Percentiles rank a stretch among this genome's conserved stretches.
Evolutionary conservation across 169 alveolate genomes (phyloP).

Genomic region (Plasmodium yoelii): DNA sequence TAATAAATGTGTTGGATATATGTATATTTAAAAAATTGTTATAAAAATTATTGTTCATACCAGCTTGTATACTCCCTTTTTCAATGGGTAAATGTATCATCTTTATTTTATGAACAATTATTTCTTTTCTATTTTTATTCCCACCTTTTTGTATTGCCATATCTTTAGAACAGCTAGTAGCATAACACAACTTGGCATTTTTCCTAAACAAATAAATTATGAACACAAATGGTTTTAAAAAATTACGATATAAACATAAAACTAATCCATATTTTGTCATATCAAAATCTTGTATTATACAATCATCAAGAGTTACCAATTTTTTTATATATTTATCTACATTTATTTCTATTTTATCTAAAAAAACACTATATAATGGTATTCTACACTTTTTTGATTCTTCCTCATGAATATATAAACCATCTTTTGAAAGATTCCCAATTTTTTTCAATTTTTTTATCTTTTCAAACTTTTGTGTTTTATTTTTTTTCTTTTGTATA

Average conservation of each 20-base stretch:
- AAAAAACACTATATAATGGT: not conserved
- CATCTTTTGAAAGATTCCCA: not conserved
- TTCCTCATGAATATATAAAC: not conserved
- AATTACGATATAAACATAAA: slow-evolving; percentile 22
- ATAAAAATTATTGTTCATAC: slow-evolving; percentile 27
- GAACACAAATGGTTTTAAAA: slow-evolving; percentile 30
- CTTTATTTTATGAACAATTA: slow-evolving; percentile 8
- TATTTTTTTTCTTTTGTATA: not conserved
- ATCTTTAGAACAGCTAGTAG: not conserved
- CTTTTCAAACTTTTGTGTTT: not conserved
- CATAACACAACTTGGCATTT: not conserved
- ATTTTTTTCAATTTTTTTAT: not conserved
- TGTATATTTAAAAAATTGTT: slow-evolving; percentile 5
- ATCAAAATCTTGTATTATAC: slow-evolving; percentile 45
- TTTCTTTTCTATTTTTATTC: not conserved
- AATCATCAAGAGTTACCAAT: slow-evolving; percentile 18
- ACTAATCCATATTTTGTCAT: slow-evolving; percentile 40
- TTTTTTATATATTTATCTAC: slow-evolving; percentile 5
- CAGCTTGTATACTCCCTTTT: slow-evolving; percentile 30
- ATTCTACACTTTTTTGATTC: not conserved
- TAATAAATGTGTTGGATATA: slow-evolving; percentile 51
- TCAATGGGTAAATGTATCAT: slow-evolving; percentile 16
- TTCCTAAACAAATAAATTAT: slow-evolving; percentile 22
- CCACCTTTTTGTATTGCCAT: not conserved
- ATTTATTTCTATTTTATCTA: slow-evolving; percentile 2